Percentiles rank a stretch among this genome's conserved stretches.
Conservation (phyloP, 192 early-diverging fungal genomes). For the Physocladia obscura region DNA sequence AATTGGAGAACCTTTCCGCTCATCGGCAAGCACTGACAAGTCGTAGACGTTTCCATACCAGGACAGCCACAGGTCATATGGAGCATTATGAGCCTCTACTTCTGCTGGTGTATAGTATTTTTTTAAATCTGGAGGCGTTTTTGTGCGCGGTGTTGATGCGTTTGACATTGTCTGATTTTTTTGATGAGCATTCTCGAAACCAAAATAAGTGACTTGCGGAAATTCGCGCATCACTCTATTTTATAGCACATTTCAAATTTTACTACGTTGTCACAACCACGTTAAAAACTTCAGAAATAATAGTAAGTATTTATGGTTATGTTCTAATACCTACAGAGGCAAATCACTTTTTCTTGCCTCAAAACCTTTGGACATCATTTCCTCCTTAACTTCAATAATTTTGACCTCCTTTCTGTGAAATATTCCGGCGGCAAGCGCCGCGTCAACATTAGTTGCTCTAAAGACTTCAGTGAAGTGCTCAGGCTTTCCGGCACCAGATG, state of each 20-base stretch:
- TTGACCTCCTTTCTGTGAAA: constrained; percentile 96
- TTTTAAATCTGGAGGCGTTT: constrained; percentile 22
- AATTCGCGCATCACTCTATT: too few relatives aligned
- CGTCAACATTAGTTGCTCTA: constrained; percentile 82
- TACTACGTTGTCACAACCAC: too few relatives aligned
- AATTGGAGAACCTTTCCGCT: constrained; percentile 35
- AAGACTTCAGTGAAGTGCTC: constrained; percentile 91
- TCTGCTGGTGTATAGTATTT: constrained; percentile 39
- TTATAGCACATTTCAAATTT: too few relatives aligned
- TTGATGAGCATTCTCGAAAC: too few relatives aligned
- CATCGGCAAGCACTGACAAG: constrained; percentile 41
- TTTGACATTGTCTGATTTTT: not conserved
- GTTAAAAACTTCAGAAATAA: too few relatives aligned
- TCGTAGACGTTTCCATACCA: constrained; percentile 60
- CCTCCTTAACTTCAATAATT: constrained; percentile 78
- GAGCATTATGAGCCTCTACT: constrained; percentile 53
- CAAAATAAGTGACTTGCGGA: too few relatives aligned
- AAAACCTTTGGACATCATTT: constrained; percentile 51
- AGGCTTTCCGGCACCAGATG: constrained; percentile 84
- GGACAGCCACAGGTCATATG: constrained; percentile 56
- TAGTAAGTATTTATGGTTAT: too few relatives aligned
- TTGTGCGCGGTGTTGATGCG: constrained; percentile 6
- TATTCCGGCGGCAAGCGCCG: constrained; percentile 96
- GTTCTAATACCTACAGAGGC: not conserved
- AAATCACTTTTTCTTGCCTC: constrained; percentile 21